These are phyloP conservation scores for Daucus carota DNA, from an alignment of 129 eudicot species.

Conservation along the genomic window DNA sequence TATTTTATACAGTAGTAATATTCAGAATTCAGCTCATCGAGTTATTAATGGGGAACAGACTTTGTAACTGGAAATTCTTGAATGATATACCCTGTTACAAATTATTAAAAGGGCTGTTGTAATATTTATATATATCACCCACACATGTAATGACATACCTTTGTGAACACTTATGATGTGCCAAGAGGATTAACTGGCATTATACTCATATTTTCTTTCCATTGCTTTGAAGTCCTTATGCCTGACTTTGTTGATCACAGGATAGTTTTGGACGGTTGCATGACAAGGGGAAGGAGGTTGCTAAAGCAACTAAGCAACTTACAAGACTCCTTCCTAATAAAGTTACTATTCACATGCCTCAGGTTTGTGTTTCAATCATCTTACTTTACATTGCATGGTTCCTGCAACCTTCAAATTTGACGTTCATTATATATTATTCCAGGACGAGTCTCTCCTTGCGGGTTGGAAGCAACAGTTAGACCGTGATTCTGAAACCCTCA, in stretches of 20 bases:
- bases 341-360: conserved; percentile 90
- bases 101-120: neutral
- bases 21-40: neutral
- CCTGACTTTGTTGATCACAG: conserved; percentile 29
- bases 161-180: neutral
- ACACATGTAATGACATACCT: neutral
- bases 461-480: conserved; percentile 81
- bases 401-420: neutral
- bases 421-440: conserved; percentile 16
- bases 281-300: conserved; percentile 65
- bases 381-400: neutral
- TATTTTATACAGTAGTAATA: neutral
- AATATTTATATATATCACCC: neutral
- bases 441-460: conserved; percentile 80
- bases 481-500: conserved; percentile 67
- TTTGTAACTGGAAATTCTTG: neutral
- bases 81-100: neutral
- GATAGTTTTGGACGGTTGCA: conserved; percentile 75
- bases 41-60: neutral
- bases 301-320: conserved; percentile 66
- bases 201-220: neutral
- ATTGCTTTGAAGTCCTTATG: conserved; percentile 19
- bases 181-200: neutral
- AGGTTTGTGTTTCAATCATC: conserved; percentile 43
- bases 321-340: conserved; percentile 76